phyloP scores from a whole-genome alignment of 305 asterid species.

The Rubia balearica region DNA sequence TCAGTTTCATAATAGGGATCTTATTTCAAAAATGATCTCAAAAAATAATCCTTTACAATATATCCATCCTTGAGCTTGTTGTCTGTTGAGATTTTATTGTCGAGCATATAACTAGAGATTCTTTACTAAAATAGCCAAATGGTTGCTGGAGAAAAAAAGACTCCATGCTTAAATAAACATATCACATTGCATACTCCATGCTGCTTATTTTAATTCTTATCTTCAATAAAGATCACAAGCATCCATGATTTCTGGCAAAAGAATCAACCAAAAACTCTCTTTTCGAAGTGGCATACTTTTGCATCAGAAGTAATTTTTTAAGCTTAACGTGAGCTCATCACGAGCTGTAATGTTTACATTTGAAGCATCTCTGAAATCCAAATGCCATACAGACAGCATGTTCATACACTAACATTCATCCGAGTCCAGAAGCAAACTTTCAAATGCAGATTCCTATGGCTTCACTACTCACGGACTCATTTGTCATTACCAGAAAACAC shows the following conservation, averaged over 20 bases:
- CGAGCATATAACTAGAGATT: neutral
- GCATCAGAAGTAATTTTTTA: neutral
- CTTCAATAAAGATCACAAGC: no score
- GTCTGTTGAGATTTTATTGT: neutral
- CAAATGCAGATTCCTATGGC: slow-evolving; percentile 2
- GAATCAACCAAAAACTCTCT: no score
- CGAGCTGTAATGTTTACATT: neutral
- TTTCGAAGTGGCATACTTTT: no score
- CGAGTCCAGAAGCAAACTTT: neutral
- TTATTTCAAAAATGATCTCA: no score
- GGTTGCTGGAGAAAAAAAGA: neutral
- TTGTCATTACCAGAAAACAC: neutral
- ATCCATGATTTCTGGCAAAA: no score
- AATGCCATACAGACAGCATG: neutral
- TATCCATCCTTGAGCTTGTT: neutral
- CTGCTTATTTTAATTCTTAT: no score
- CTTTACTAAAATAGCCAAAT: neutral
- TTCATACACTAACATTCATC: neutral
- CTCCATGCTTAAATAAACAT: no score
- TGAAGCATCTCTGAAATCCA: no score
- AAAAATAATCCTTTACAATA: no score
- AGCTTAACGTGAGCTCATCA: neutral
- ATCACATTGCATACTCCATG: no score
- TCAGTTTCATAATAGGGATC: no score
- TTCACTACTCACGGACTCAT: neutral